Base-by-base conservation (phyloP, 257 asterid genomes). In the Solanum appendiculatum region DNA sequence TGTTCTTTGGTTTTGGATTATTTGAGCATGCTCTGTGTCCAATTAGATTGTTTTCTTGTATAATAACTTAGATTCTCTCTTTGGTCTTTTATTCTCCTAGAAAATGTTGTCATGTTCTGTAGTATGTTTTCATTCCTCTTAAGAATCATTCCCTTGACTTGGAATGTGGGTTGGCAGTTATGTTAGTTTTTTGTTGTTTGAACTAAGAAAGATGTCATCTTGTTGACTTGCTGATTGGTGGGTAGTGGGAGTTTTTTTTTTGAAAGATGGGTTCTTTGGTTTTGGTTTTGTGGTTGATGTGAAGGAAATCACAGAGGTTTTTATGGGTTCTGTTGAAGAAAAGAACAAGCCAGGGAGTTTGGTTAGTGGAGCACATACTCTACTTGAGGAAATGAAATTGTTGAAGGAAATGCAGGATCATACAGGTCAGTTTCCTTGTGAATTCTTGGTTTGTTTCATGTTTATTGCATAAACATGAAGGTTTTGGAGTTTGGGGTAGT, bases 361-460 rank as follows among this genome's bases (percentile, higher is more conserved):
- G 92, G 87, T 93, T 23, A 82, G 91, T 86, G 98, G 96, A 73
- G 89, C 93, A 15, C 91, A 89, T 86, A 92, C 91, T 86, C 88
- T 94, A 20, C 92, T 94, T 87, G 98, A 93, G 87, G 98, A 95
- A 89, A 93, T 95, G 96, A 95, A 92, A 63, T 39, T 95, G 85
- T 90, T 95, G 94, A 95, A 93, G 56, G 98, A 93, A 93, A 95
- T 95, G 95, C 97, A 95, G 91, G 98, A 94, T 86, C 95, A 90
- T 25, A 90, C 87, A 85, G 98, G 98, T 92, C 10, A 89, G 98
- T 91, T 85, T 5, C 36, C 21, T 68, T 56, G 15, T 20, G 40
- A 34, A 58, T 82, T 60, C 51, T 72, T 87, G 20, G 3, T 29
- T 82, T 86, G 81, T 86, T 74, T 46, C 42, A 23, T 85, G 70